Percentiles rank a stretch among this genome's conserved stretches.
Evolutionary conservation across 805 yeast species (phyloP).

Genomic region (Nakazawaea anatomiae): DNA sequence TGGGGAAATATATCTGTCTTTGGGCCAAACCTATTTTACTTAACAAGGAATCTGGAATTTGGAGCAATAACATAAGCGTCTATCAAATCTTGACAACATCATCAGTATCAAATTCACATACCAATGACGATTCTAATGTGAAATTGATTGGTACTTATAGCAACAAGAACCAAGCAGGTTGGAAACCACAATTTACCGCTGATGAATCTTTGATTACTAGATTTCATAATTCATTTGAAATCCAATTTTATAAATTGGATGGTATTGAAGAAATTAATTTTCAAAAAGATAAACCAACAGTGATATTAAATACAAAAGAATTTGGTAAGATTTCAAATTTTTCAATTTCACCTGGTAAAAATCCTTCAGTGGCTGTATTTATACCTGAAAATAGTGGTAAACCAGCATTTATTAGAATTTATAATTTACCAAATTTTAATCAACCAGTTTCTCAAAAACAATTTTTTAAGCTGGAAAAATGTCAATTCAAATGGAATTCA

Average conservation of each 20-base stretch:
- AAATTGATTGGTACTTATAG: slow-evolving; percentile 53
- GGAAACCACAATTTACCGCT: slow-evolving; percentile 87
- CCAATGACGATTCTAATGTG: slow-evolving; percentile 1
- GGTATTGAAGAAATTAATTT: slow-evolving; percentile 32
- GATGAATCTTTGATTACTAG: slow-evolving; percentile 73
- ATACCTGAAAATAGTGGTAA: slow-evolving; percentile 81
- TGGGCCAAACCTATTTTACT: slow-evolving; percentile 81
- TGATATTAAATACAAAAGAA: slow-evolving; percentile 52
- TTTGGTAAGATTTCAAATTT: slow-evolving; percentile 42
- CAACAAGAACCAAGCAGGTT: slow-evolving; percentile 79
- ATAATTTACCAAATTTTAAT: slow-evolving; percentile 66
- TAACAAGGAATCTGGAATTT: slow-evolving; percentile 64
- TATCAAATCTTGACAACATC: slow-evolving; percentile 45
- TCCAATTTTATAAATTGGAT: slow-evolving; percentile 59
- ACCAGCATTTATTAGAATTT: slow-evolving; percentile 85
- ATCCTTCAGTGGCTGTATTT: slow-evolving; percentile 86
- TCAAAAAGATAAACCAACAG: slow-evolving; percentile 41
- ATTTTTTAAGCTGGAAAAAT: slow-evolving; percentile 93
- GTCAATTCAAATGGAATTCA: slow-evolving; percentile 88
- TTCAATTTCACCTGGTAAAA: slow-evolving; percentile 78
- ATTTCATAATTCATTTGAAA: slow-evolving; percentile 43
- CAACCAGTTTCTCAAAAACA: slow-evolving; percentile 82
- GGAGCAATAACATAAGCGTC: slow-evolving; percentile 73
- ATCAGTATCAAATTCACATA: slow-evolving; percentile 29
- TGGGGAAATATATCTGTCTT: slow-evolving; percentile 73